Evolutionary conservation across 768 basidiomycete species (phyloP).

Genomic region (Neoboletus subvelutipes): DNA sequence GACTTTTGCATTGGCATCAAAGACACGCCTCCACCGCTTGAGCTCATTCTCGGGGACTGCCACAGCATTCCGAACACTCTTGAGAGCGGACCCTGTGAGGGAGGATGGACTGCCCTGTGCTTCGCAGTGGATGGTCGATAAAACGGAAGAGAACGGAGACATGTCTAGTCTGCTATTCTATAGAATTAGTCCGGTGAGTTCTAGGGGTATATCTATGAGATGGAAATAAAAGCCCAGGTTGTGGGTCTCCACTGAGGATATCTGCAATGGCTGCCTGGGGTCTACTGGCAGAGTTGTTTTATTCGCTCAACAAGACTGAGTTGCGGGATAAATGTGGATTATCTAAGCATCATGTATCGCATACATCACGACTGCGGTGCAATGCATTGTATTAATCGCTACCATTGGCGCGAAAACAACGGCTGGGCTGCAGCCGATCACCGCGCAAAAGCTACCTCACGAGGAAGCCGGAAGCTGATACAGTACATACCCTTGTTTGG

Average conservation of each 20-base stretch:
- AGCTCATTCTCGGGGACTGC: conserved; percentile 79
- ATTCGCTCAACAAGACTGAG: not conserved
- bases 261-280: conserved; percentile 4
- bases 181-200: conserved; percentile 29
- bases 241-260: conserved; percentile 13
- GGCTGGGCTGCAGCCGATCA: conserved; percentile 3
- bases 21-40: conserved; percentile 84
- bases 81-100: conserved; percentile 53
- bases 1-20: conserved; percentile 78
- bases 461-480: conserved; percentile 78
- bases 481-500: conserved; percentile 99
- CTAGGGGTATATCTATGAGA: conserved; percentile 37
- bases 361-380: conserved; percentile 20
- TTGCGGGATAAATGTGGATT: conserved; percentile 36
- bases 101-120: conserved; percentile 40
- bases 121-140: conserved; percentile 58
- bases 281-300: conserved; percentile 13
- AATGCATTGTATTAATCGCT: not conserved
- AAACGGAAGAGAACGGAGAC: conserved; percentile 36
- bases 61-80: conserved; percentile 66
- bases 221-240: conserved; percentile 13
- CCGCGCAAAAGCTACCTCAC: conserved; percentile 37
- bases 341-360: conserved; percentile 34
- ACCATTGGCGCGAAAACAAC: conserved; percentile 3
- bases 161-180: conserved; percentile 32